A percentile compares a stretch with the other conserved stretches of the same genome.
phyloP scores from a whole-genome alignment of 345 rosid genomes.

The Gossypium bickii region DNA sequence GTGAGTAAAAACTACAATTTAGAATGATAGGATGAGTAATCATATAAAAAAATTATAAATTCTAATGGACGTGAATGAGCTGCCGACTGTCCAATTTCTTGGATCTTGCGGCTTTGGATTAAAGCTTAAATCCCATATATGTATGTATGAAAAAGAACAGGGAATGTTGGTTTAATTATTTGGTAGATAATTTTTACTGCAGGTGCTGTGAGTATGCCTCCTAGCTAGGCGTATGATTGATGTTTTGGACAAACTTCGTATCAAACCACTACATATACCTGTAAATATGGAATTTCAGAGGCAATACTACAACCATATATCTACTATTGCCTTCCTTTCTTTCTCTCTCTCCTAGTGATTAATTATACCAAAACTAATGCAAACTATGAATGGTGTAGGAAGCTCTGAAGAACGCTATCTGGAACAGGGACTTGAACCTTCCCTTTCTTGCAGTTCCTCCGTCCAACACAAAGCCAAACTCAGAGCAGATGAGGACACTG shows the following conservation, averaged over 20 bases:
- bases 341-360: not conserved
- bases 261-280: slow-evolving; percentile 2
- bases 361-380: not conserved
- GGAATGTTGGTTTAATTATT: not conserved
- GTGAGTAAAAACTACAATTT: too few relatives aligned
- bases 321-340: not conserved
- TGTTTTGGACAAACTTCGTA: slow-evolving; percentile 8
- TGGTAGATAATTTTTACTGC: slow-evolving; percentile 2
- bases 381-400: not conserved
- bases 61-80: not conserved
- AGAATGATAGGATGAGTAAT: too few relatives aligned
- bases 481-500: slow-evolving; percentile 36
- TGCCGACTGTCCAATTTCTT: not conserved
- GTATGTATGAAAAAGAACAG: not conserved
- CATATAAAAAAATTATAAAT: too few relatives aligned
- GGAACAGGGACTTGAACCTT: not conserved
- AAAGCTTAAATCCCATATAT: not conserved
- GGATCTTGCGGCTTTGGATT: not conserved
- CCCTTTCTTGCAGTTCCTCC: not conserved
- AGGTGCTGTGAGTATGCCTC: not conserved
- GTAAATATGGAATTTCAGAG: not conserved
- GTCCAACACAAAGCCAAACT: not conserved
- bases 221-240: not conserved
- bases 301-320: not conserved
- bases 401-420: not conserved